Evolutionary conservation across 768 basidiomycete species (phyloP), one percentile per base, ranked within the genome.

Genomic region (Boletus vinaceobasis): DNA sequence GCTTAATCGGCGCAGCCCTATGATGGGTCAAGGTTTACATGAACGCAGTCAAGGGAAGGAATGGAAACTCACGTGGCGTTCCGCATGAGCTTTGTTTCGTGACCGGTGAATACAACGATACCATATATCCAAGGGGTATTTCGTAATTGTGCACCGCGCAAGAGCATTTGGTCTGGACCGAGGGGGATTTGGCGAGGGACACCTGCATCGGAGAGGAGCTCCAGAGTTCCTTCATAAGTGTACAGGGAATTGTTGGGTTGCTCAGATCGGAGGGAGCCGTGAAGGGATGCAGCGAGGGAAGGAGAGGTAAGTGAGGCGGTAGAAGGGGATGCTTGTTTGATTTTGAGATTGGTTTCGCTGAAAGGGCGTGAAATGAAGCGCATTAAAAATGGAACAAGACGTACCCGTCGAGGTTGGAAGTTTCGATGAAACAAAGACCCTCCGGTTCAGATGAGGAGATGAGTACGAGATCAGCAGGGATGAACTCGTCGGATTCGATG

Each of bases 61-160:
- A 42, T 0, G 33, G 50, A 26, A 1, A 77, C 92, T 75, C 65
- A 94, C 93, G 95, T 98, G 40, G 97, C 96, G 65, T 98, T 98
- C 55, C 92, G 83, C 93, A 98, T 95, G 36, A 99, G 73, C 71
- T 99, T 99, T 19, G 97, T 98, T 76, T 99, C 95, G 66, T 98
- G 97, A 0, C 97, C 97, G 0, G 94, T 96, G 63, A 93, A 98
- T 39, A 98, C 89, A 33, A 87, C 87, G 8, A 99, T 67, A 13
- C 95, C 96, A 70, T 98, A 98, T 29, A 90, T 82, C 97, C 97
- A 99, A 9, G 88, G 85, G 2, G 97, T 98, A 70, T 99, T 99
- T 52, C 97, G 81, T 53, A 99, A 69, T 69, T 99, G 97, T 29
- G 97, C 95, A 1, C 97, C 97, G 32, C 97, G 85, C 38, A 99